Evolutionary conservation across 176 grass and related monocot genomes (phyloP).

Genomic region (Puccinellia tenuiflora): DNA sequence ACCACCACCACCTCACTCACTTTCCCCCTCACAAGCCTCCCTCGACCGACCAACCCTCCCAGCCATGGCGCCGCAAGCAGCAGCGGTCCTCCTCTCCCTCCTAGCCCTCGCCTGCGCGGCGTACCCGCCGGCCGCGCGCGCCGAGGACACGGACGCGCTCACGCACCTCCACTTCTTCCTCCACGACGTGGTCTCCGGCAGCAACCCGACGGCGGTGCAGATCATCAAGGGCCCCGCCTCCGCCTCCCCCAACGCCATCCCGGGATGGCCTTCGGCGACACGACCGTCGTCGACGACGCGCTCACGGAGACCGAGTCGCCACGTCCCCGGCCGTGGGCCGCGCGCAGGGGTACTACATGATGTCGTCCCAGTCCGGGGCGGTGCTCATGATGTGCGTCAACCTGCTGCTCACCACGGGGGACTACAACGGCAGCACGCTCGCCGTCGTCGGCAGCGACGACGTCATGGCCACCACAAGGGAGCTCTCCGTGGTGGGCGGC

Average conservation of each 20-base stretch:
- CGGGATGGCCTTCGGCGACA: slow-evolving; percentile 33
- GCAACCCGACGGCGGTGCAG: slow-evolving; percentile 17
- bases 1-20: neutral
- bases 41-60: neutral
- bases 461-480: neutral
- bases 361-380: neutral
- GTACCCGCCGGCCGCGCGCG: neutral
- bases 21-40: neutral
- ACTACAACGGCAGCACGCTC: slow-evolving; percentile 44
- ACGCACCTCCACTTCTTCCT: slow-evolving; percentile 46
- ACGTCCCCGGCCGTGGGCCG: slow-evolving; percentile 21
- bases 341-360: slow-evolving; percentile 35
- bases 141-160: neutral
- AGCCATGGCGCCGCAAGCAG: neutral
- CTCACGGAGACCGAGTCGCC: slow-evolving; percentile 15
- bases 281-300: slow-evolving; percentile 25
- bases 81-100: neutral
- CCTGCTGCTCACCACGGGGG: slow-evolving; percentile 31
- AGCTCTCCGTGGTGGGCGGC: slow-evolving; percentile 46
- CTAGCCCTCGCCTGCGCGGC: neutral
- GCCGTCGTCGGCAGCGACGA: slow-evolving; percentile 32
- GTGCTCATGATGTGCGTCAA: slow-evolving; percentile 24
- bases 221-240: neutral
- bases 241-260: neutral
- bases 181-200: slow-evolving; percentile 30